Conservation (phyloP, 1,284 basidiomycete genomes). For the Cryptococcus sp. region DNA sequence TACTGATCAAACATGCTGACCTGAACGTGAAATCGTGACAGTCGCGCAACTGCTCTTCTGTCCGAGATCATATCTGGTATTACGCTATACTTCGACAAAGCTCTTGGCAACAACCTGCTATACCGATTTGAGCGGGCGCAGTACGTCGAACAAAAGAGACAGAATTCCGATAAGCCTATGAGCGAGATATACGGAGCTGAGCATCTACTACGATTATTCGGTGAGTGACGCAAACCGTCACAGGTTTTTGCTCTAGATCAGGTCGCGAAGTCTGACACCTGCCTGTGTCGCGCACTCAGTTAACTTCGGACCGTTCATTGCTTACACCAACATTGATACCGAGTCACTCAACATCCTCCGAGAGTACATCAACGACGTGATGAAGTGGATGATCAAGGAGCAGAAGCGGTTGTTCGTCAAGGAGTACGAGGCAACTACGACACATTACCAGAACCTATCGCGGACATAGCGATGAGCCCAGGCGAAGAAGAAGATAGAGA, state of each 20-base stretch:
- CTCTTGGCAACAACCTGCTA: conserved; percentile 84
- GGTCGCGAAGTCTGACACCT: not conserved
- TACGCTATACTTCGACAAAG: conserved; percentile 90
- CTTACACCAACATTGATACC: conserved; percentile 84
- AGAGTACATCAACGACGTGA: conserved; percentile 87
- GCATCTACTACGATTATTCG: conserved; percentile 87
- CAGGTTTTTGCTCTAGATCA: not conserved
- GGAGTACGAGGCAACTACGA: conserved; percentile 55
- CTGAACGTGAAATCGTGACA: conserved; percentile 40
- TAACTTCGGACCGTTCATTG: conserved; percentile 71
- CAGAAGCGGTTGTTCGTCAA: conserved; percentile 53
- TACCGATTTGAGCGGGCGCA: conserved; percentile 94
- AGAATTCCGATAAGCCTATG: conserved; percentile 76
- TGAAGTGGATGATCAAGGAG: conserved; percentile 62
- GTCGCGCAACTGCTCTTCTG: conserved; percentile 61
- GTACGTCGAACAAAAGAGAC: conserved; percentile 78
- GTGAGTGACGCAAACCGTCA: conserved; percentile 57
- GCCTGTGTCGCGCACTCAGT: conserved; percentile 45
- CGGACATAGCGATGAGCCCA: conserved; percentile 34
- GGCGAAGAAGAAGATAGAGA: not conserved
- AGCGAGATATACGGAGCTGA: conserved; percentile 92
- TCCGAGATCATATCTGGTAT: conserved; percentile 85
- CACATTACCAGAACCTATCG: conserved; percentile 52
- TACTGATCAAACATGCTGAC: too few relatives aligned
- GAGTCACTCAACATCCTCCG: conserved; percentile 80